Base-by-base conservation (phyloP, 2,329 filamentous ascomycete species). In the Microcera coccophila region DNA sequence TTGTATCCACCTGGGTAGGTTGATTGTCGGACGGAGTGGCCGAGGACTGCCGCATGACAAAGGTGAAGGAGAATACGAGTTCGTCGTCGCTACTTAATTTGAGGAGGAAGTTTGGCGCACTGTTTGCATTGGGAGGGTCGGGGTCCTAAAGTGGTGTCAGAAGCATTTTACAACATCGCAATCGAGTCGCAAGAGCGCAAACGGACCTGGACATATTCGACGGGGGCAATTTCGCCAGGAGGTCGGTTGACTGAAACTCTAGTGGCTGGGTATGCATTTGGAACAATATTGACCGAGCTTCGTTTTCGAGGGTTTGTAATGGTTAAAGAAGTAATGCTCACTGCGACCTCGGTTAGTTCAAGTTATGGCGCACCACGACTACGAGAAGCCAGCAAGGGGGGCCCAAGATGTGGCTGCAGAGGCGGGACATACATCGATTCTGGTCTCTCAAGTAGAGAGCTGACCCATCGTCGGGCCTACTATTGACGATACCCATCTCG, bases 71-170 rank as follows among this genome's bases (percentile, higher is more conserved):
- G 69, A 98, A 95, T 53, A 82, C 81, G 41, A 98, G 81, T 54
- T 98, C 93, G 55, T 97, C 93, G 55, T 95, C 90, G 68, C 90
- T 93, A 55, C 75, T 80, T 22, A 98, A 73, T 62, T 94, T 93
- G 44, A 97, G 74, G 38, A 98, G 78, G 64, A 97, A 95, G 46
- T 76, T 78, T 8, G 90, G 87, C 20, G 72, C 61, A 40, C 72
- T 66, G 21, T 67, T 63, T 24, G 67, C 52, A 36, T 67, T 63
- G 19, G 72, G 62, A 42, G 72, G 61, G 48, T 96, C 91, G 33
- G 87, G 82, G 64, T 97, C 93, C 90, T 95, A 42, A 47, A 40
- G 37, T 20, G 19, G 39, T 36, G 54, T 56, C 42, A 42, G 41
- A 54, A 44, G 37, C 36, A 44, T 47, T 42, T 18, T 36, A 32